Evolutionary conservation across 2,329 filamentous ascomycete genomes (phyloP), one percentile per base, ranked within the genome.

Genomic region (Akanthomyces muscarius): DNA sequence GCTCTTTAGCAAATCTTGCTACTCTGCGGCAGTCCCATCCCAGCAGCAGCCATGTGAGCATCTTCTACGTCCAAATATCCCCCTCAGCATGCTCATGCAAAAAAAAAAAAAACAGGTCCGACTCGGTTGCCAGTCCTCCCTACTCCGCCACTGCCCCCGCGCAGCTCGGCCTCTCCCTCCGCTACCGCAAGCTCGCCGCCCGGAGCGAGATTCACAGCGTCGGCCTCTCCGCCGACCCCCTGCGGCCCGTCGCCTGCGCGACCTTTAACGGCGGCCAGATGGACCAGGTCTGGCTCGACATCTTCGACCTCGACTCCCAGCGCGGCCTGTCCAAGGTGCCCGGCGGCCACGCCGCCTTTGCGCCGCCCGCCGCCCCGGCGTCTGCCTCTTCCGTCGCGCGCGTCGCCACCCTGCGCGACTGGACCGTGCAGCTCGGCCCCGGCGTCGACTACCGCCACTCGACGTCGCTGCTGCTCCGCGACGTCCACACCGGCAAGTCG

Each of bases 201-300:
- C 72, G 68, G 52, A 66, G 69, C 13, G 74, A 76, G 61, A 74
- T 76, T 65, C 68, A 67, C 59, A 68, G 69, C 1, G 71, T 75
- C 23, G 72, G 71, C 55, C 68, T 75, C 54, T 72, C 72, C 2
- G 66, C 68, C 4, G 63, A 65, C 21, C 68, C 68, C 0, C 66
- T 68, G 2, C 28, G 62, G 21, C 60, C 65, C 47, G 52, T 68
- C 18, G 73, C 70, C 30, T 74, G 73, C 23, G 72, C 73, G 18
- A 69, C 71, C 47, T 75, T 72, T 65, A 66, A 68, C 51, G 69
- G 70, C 25, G 69, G 67, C 5, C 71, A 71, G 50, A 68, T 70
- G 11, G 58, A 68, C 41, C 72, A 74, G 25, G 69, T 72, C n/a
- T 76, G 74, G 73, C 71, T 76, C 62, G 74, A 76, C 64, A 67